Conservation (phyloP, 2,329 filamentous ascomycete genomes). For the Aspergillus japonicus region DNA sequence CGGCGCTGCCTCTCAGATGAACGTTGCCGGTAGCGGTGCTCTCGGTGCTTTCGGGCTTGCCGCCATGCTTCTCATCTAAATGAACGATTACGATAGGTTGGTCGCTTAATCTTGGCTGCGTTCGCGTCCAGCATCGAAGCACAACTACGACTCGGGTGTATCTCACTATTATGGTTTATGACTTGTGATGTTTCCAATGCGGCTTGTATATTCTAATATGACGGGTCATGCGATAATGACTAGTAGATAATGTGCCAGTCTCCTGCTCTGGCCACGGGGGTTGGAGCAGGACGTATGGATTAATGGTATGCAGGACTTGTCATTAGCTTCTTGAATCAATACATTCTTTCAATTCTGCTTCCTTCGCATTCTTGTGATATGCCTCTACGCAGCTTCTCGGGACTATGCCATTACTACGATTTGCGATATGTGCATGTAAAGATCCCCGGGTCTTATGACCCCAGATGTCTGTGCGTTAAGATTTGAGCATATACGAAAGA, state of each 20-base stretch:
- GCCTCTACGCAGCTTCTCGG: not conserved
- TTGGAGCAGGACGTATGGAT: not conserved
- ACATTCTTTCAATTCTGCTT: not conserved
- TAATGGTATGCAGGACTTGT: not conserved
- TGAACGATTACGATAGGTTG: slow-evolving; percentile 3
- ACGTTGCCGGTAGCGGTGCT: slow-evolving; percentile 32
- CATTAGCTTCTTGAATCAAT: not conserved
- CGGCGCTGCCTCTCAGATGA: slow-evolving; percentile 30
- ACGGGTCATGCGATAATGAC: slow-evolving; percentile 15
- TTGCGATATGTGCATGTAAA: not conserved
- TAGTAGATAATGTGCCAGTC: slow-evolving; percentile 12
- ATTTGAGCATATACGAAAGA: not conserved
- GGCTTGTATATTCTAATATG: slow-evolving; percentile 22
- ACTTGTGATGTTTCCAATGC: slow-evolving; percentile 7
- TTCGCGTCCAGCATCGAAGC: not conserved
- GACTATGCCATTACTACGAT: not conserved
- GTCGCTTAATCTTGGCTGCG: slow-evolving; percentile 1
- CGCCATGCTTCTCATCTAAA: slow-evolving; percentile 44
- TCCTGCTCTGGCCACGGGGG: not conserved
- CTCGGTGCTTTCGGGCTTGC: slow-evolving; percentile 44
- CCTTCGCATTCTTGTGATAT: too few species aligned
- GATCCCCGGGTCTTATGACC: not conserved
- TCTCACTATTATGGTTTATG: slow-evolving; percentile 14
- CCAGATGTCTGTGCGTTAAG: not conserved
- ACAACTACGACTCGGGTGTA: slow-evolving; percentile 10